Percentiles rank a stretch among this genome's conserved stretches.
Evolutionary conservation across 805 yeast species (phyloP).

Genomic region (Wickerhamiella parazyma): DNA sequence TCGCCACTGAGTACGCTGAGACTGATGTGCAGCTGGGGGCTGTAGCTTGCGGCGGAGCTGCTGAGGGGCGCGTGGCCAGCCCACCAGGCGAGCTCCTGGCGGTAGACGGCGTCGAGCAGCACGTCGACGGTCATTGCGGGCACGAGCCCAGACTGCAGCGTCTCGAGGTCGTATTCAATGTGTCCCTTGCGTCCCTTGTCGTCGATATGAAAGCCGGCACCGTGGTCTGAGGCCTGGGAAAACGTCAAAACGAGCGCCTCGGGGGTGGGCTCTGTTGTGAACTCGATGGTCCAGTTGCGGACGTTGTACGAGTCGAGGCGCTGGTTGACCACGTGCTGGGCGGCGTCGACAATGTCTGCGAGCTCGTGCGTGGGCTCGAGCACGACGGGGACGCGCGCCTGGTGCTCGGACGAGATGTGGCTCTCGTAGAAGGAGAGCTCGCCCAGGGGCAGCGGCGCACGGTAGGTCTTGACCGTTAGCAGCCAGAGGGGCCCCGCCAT

Average conservation of each 20-base stretch:
- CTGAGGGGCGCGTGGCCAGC: constrained; percentile 13
- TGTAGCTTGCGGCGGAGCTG: constrained; percentile 37
- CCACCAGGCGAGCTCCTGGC: constrained; percentile 29
- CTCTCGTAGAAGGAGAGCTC: constrained; percentile 28
- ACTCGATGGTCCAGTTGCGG: constrained; percentile 17
- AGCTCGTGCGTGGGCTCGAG: constrained; percentile 35
- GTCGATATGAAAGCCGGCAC: constrained; percentile 33
- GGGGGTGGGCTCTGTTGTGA: constrained; percentile 10
- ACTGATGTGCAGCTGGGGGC: constrained; percentile 61
- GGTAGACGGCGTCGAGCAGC: constrained; percentile 34
- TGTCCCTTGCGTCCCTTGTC: constrained; percentile 29
- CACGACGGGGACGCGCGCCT: constrained; percentile 21
- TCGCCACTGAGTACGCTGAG: constrained; percentile 58
- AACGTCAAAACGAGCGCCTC: constrained; percentile 31
- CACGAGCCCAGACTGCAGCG: constrained; percentile 43
- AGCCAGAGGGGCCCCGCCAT: constrained; percentile 40
- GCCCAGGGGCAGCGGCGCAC: constrained; percentile 45
- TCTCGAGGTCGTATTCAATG: constrained; percentile 31
- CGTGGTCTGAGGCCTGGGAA: constrained; percentile 27
- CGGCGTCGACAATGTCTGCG: constrained; percentile 54
- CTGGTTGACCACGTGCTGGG: constrained; percentile 33
- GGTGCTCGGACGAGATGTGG: constrained; percentile 20
- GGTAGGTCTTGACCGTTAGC: constrained; percentile 44
- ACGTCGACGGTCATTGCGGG: constrained; percentile 50
- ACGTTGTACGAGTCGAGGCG: constrained; percentile 22